A percentile compares a stretch with the other conserved stretches of the same genome.
phyloP scores from a whole-genome alignment of 148 eudicot genomes.

The Salicornia ramosissima region DNA sequence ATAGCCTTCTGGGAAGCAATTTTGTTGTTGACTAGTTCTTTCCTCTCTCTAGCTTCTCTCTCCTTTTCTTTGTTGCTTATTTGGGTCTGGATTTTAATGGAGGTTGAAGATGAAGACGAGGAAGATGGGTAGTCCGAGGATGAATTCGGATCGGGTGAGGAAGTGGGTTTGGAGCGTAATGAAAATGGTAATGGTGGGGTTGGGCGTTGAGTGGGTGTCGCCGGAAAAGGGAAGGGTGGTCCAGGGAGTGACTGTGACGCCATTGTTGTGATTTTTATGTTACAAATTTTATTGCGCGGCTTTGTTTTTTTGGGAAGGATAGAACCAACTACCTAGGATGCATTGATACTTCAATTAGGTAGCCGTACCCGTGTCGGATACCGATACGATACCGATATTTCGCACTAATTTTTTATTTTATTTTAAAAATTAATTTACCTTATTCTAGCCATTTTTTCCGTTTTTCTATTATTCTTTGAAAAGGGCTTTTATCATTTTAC shows the following conservation, averaged over 20 bases:
- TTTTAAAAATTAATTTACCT: too few relatives aligned
- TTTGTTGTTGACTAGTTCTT: conserved; percentile 54
- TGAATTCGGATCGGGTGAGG: conserved; percentile 11
- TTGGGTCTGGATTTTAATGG: conserved; percentile 20
- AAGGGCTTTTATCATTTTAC: too few relatives aligned
- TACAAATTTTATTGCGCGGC: too few relatives aligned
- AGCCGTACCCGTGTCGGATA: too few relatives aligned
- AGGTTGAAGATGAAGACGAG: conserved; percentile 5
- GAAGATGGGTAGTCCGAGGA: not conserved
- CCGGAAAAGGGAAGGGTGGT: conserved; percentile 42
- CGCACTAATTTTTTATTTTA: too few relatives aligned
- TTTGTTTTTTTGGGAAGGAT: too few relatives aligned
- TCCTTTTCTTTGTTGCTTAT: conserved; percentile 28
- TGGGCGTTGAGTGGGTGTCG: conserved; percentile 16
- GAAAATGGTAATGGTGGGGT: conserved; percentile 19
- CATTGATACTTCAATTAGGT: too few relatives aligned
- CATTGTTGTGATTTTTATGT: conserved; percentile 8
- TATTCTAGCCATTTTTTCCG: too few relatives aligned
- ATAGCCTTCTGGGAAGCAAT: conserved; percentile 77
- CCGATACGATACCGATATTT: too few relatives aligned
- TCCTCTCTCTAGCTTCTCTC: conserved; percentile 50
- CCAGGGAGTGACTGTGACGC: conserved; percentile 48
- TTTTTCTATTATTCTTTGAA: too few relatives aligned
- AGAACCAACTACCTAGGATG: too few relatives aligned
- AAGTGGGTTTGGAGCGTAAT: conserved; percentile 18